phyloP scores from a whole-genome alignment of 306 rosid genomes.

The Canavalia ensiformis region DNA sequence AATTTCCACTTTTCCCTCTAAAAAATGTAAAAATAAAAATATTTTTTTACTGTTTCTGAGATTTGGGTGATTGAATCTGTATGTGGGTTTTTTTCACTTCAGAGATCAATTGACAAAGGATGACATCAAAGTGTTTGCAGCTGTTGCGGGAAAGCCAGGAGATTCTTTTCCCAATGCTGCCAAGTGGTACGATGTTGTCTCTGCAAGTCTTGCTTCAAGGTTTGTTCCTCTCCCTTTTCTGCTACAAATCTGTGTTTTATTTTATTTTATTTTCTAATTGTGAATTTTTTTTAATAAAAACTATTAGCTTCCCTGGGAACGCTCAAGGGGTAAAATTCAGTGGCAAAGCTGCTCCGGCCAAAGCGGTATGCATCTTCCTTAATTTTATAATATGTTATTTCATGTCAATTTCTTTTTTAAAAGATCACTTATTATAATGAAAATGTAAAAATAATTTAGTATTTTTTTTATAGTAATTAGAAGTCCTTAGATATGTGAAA shows the following conservation, averaged over 20 bases:
- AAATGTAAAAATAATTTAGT: neutral
- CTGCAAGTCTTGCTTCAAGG: slow-evolving; percentile 72
- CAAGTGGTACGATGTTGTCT: slow-evolving; percentile 75
- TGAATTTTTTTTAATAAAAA: neutral
- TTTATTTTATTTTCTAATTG: neutral
- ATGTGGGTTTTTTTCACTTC: slow-evolving; percentile 23
- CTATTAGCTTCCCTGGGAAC: slow-evolving; percentile 75
- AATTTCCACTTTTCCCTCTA: too few relatives aligned
- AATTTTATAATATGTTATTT: neutral
- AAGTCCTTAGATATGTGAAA: too few relatives aligned
- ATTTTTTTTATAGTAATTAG: neutral
- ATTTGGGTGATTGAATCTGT: slow-evolving; percentile 28
- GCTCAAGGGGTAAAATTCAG: slow-evolving; percentile 72
- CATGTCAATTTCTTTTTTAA: neutral
- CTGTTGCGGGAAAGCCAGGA: slow-evolving; percentile 67
- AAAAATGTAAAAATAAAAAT: neutral
- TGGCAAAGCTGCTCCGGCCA: slow-evolving; percentile 56
- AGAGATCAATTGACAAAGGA: slow-evolving; percentile 79
- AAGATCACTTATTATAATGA: neutral
- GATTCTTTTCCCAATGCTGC: slow-evolving; percentile 62
- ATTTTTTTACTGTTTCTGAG: neutral
- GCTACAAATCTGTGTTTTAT: neutral
- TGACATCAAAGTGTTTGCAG: slow-evolving; percentile 80
- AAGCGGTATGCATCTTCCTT: slow-evolving; percentile 46
- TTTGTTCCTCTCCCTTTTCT: slow-evolving; percentile 38